These are phyloP conservation scores for Leccinum subgranulosum DNA, from an alignment of 768 basidiomycete species.

Conservation along the genomic window DNA sequence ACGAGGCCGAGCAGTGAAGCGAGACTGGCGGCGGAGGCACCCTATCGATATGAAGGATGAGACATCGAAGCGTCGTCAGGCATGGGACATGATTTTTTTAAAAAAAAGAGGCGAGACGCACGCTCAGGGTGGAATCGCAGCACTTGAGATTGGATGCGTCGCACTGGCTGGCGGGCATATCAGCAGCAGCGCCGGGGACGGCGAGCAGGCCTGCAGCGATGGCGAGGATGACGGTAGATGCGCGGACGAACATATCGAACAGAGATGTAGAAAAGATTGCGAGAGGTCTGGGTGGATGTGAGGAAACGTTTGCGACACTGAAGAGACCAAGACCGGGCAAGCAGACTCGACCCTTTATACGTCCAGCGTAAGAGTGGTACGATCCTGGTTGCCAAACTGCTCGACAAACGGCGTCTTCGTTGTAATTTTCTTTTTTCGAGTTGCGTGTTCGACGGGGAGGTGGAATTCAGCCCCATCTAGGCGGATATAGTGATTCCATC, in stretches of 20 bases:
- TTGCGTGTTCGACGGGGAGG: slow-evolving; percentile 1
- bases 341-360: slow-evolving; percentile 12
- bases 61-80: background rate
- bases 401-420: slow-evolving; percentile 16
- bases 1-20: background rate
- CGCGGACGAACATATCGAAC: slow-evolving; percentile 13
- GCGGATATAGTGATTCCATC: slow-evolving; percentile 13
- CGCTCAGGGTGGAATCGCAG: background rate
- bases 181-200: background rate
- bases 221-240: slow-evolving; percentile 11
- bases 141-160: slow-evolving; percentile 6
- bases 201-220: slow-evolving; percentile 10
- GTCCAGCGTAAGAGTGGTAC: slow-evolving; percentile 1
- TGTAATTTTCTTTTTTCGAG: slow-evolving; percentile 10
- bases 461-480: background rate
- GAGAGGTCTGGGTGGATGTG: background rate
- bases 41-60: background rate
- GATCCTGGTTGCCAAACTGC: background rate
- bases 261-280: background rate
- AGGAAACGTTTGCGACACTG: background rate
- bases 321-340: background rate
- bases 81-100: no score
- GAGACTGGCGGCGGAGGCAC: fast-evolving
- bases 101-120: background rate
- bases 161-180: slow-evolving; percentile 6